These are phyloP conservation scores for Phytopythium cucurbitacearum DNA, from an alignment of 352 stramenopile species.

Conservation along the genomic window DNA sequence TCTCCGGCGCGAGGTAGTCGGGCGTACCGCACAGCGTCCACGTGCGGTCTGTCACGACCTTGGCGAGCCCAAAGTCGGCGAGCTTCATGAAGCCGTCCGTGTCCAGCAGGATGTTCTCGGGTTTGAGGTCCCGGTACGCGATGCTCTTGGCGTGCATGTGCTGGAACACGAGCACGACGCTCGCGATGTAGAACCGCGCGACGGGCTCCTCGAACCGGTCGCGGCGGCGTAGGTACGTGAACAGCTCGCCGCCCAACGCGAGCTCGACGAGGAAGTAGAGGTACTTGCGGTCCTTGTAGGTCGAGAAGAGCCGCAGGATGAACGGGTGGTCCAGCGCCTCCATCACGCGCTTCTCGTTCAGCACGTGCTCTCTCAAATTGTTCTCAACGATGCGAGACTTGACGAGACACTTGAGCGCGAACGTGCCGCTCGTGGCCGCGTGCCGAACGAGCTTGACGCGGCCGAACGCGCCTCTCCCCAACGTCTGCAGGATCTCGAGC, in stretches of 20 bases:
- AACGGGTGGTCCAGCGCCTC: conserved; percentile 87
- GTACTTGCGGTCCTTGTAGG: conserved; percentile 88
- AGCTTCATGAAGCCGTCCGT: conserved; percentile 88
- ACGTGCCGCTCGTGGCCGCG: conserved; percentile 55
- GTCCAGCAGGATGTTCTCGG: conserved; percentile 87
- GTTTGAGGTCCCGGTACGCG: conserved; percentile 90
- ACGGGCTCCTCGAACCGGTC: conserved; percentile 74
- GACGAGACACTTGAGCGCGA: conserved; percentile 91
- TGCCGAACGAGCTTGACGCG: conserved; percentile 87
- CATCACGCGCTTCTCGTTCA: conserved; percentile 91
- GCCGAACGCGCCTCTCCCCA: conserved; percentile 85
- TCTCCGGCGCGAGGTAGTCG: conserved; percentile 91
- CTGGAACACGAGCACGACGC: conserved; percentile 88
- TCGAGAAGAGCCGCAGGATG: conserved; percentile 88
- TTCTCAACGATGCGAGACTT: conserved; percentile 90
- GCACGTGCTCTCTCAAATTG: conserved; percentile 89
- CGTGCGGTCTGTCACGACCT: conserved; percentile 80
- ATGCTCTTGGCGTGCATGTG: conserved; percentile 90
- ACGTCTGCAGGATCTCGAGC: conserved; percentile 69
- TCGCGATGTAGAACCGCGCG: conserved; percentile 85
- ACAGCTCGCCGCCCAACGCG: conserved; percentile 89
- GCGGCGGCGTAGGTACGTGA: conserved; percentile 82
- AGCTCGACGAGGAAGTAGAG: conserved; percentile 93
- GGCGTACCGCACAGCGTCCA: conserved; percentile 92
- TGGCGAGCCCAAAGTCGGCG: conserved; percentile 90